These are phyloP conservation scores for Citrullus mucosospermus DNA, from an alignment of 306 rosid species.

Conservation along the genomic window DNA sequence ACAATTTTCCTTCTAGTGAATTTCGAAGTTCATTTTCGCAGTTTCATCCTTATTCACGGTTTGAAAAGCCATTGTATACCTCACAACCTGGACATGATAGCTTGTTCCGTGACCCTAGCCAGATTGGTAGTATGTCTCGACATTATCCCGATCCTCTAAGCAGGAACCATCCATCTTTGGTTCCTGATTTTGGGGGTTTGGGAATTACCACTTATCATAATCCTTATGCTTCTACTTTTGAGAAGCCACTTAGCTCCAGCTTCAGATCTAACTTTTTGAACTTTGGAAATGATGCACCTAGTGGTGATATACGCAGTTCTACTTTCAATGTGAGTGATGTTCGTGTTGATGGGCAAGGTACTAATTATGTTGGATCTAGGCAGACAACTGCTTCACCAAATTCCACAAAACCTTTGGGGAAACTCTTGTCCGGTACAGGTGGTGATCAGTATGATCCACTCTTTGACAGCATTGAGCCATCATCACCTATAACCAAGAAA, in stretches of 20 bases:
- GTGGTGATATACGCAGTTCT: slow-evolving; percentile 27
- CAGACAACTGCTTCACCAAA: slow-evolving; percentile 43
- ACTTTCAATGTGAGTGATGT: slow-evolving; percentile 18
- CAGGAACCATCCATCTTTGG: background rate
- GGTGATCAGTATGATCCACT: slow-evolving; percentile 85
- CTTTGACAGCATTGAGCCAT: slow-evolving; percentile 74
- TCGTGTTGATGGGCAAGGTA: slow-evolving; percentile 28
- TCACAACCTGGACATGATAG: slow-evolving; percentile 37
- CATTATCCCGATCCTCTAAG: slow-evolving; percentile 30
- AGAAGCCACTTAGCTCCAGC: slow-evolving; percentile 60
- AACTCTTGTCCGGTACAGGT: slow-evolving; percentile 34
- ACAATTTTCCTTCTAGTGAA: slow-evolving; percentile 34
- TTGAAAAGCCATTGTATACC: slow-evolving; percentile 33
- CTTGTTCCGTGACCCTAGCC: slow-evolving; percentile 34
- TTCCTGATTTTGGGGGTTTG: slow-evolving; percentile 45
- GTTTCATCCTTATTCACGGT: slow-evolving; percentile 32
- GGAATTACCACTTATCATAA: slow-evolving; percentile 52
- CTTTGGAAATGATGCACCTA: slow-evolving; percentile 35
- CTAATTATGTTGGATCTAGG: slow-evolving; percentile 39
- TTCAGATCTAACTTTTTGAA: slow-evolving; percentile 39
- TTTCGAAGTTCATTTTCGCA: slow-evolving; percentile 36
- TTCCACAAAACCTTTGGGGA: slow-evolving; percentile 38
- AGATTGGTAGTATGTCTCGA: slow-evolving; percentile 32
- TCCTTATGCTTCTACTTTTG: slow-evolving; percentile 87
- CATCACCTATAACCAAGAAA: slow-evolving; percentile 35